Conservation (phyloP, 371 early-diverging fungal species). For the Coemansia sp. region DNA sequence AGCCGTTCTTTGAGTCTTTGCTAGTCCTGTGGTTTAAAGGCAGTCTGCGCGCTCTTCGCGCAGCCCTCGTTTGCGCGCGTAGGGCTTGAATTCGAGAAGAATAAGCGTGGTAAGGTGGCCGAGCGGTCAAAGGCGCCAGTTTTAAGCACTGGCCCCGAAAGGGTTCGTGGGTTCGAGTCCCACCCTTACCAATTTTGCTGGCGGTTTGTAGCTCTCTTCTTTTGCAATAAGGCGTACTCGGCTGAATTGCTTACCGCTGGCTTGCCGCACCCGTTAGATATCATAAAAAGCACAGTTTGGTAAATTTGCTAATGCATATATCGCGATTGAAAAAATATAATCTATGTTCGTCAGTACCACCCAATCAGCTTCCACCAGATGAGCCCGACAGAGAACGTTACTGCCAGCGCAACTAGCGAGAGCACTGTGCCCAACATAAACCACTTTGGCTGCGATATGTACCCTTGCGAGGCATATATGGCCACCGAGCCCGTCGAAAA, state of each 20-base stretch:
- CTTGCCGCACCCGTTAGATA: too few relatives aligned
- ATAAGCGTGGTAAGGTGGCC: slow-evolving; percentile 12
- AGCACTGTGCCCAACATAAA: slow-evolving; percentile 60
- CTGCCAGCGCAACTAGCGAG: slow-evolving; percentile 55
- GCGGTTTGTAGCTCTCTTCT: too few relatives aligned
- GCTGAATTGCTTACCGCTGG: too few relatives aligned
- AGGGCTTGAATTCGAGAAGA: not conserved
- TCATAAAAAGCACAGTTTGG: too few relatives aligned
- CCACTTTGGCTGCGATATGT: slow-evolving; percentile 61
- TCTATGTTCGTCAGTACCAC: slow-evolving; percentile 54
- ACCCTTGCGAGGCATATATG: slow-evolving; percentile 65
- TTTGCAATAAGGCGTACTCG: too few relatives aligned
- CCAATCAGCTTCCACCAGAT: slow-evolving; percentile 72
- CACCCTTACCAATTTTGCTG: slow-evolving; percentile 20
- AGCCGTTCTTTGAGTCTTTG: too few relatives aligned
- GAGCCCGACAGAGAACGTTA: slow-evolving; percentile 66
- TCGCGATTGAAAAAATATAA: not conserved
- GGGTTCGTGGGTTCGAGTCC: slow-evolving; percentile 47
- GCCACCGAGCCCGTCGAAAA: slow-evolving; percentile 54
- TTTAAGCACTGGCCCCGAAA: slow-evolving; percentile 33
- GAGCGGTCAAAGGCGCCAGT: slow-evolving; percentile 31
- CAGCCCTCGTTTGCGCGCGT: too few relatives aligned
- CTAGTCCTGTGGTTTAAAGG: not conserved
- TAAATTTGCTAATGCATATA: too few relatives aligned
- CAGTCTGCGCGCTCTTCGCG: not conserved